phyloP scores from a whole-genome alignment of 345 rosid species.

The Combretum micranthum region DNA sequence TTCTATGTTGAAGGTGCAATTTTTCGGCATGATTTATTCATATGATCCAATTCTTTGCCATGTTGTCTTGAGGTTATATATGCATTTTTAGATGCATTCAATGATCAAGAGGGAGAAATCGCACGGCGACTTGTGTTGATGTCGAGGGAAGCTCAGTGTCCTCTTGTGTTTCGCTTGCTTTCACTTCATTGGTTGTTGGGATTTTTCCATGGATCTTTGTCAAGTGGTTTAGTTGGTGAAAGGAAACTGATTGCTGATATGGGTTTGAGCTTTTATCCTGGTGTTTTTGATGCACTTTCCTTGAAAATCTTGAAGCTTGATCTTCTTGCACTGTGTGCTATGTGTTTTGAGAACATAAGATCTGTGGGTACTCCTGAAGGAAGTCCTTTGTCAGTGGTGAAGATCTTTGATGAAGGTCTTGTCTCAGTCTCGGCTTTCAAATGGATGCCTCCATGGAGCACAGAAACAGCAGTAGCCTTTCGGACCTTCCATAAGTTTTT shows the following conservation, averaged over 20 bases:
- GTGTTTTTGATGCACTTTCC: constrained; percentile 91
- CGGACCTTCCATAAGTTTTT: constrained; percentile 81
- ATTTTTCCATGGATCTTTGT: constrained; percentile 39
- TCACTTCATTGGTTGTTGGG: constrained; percentile 84
- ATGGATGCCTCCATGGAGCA: constrained; percentile 92
- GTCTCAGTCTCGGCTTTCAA: constrained; percentile 75
- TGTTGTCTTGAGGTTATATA: constrained; percentile 59
- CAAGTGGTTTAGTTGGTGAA: constrained; percentile 40
- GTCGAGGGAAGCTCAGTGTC: constrained; percentile 59
- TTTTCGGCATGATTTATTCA: constrained; percentile 78
- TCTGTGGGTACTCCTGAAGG: constrained; percentile 18
- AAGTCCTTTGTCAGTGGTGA: constrained; percentile 30
- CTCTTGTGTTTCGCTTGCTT: constrained; percentile 73
- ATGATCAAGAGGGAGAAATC: constrained; percentile 73
- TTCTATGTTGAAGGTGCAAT: constrained; percentile 89
- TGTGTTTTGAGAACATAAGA: constrained; percentile 35
- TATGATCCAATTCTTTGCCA: constrained; percentile 76
- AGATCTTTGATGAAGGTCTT: constrained; percentile 59
- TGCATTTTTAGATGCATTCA: constrained; percentile 60
- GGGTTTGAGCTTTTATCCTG: constrained; percentile 62
- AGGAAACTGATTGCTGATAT: constrained; percentile 42
- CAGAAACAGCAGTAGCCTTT: constrained; percentile 90
- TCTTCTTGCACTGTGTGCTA: constrained; percentile 60
- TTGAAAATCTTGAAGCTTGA: constrained; percentile 84
- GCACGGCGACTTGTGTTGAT: constrained; percentile 53